Conservation (phyloP, 1,284 basidiomycete genomes). For the Violaceomyces palustris region DNA sequence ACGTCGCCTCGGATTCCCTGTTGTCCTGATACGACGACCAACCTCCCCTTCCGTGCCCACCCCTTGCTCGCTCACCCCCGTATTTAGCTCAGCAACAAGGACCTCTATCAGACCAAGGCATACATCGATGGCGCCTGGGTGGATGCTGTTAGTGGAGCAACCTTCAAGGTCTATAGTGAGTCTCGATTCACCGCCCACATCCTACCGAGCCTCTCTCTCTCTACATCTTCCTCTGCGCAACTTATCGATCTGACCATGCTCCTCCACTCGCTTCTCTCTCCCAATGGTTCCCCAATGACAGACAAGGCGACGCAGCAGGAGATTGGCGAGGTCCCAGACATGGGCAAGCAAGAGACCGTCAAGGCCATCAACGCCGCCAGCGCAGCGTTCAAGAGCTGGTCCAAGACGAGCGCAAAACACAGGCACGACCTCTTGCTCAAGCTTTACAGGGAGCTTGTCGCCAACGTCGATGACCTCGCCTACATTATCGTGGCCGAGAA, state of each 20-base stretch:
- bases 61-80: neutral
- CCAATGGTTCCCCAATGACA: neutral
- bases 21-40: too few species aligned
- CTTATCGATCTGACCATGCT: neutral
- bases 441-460: constrained; percentile 38
- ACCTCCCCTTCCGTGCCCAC: neutral
- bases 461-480: constrained; percentile 46
- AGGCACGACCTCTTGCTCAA: constrained; percentile 45
- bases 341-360: constrained; percentile 34
- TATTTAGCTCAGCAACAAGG: constrained; percentile 29
- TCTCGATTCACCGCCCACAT: too few species aligned
- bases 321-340: constrained; percentile 44
- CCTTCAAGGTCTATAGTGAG: constrained; percentile 38
- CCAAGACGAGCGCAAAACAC: constrained; percentile 44
- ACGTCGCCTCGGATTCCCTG: too few species aligned
- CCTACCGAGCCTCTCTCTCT: too few species aligned
- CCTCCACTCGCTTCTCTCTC: neutral
- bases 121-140: constrained; percentile 49
- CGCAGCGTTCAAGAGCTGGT: constrained; percentile 42
- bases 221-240: too few species aligned
- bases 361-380: constrained; percentile 44
- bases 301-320: constrained; percentile 49
- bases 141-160: constrained; percentile 27
- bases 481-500: constrained; percentile 51
- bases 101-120: constrained; percentile 35